Percentiles rank a stretch among this genome's conserved stretches.
Conservation (phyloP, 176 grass and related monocot species). For the Carex kokanica region DNA sequence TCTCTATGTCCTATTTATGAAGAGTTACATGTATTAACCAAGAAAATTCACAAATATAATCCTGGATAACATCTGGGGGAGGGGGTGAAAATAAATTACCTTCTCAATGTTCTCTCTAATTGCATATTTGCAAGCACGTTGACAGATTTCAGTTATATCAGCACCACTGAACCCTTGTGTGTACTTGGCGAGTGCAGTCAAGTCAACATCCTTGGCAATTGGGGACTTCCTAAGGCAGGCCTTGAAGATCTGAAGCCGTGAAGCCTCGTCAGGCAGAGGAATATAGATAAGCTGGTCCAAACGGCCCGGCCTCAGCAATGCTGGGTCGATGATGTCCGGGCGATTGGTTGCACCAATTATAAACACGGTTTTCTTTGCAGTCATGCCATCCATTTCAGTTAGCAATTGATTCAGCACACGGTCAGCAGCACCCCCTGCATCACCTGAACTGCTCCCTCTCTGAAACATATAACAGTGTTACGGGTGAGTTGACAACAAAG, state of each 20-base stretch:
- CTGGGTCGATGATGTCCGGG: conserved; percentile 79
- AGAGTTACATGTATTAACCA: neutral
- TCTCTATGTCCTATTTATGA: conserved; percentile 63
- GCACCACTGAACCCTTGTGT: conserved; percentile 86
- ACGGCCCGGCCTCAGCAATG: conserved; percentile 66
- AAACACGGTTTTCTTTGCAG: conserved; percentile 76
- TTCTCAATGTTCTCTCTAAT: conserved; percentile 88
- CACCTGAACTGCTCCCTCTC: conserved; percentile 71
- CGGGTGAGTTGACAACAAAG: conserved; percentile 16
- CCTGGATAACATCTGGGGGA: neutral
- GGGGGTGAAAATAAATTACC: conserved; percentile 26
- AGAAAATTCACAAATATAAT: neutral
- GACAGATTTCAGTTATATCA: conserved; percentile 84
- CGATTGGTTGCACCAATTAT: conserved; percentile 84
- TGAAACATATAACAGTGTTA: conserved; percentile 20
- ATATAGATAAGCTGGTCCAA: conserved; percentile 81
- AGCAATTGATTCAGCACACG: conserved; percentile 76
- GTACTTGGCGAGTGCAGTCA: conserved; percentile 64
- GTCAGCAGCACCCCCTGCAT: conserved; percentile 74
- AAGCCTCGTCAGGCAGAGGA: conserved; percentile 65
- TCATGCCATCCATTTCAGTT: conserved; percentile 92
- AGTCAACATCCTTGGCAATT: conserved; percentile 69
- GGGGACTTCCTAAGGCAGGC: conserved; percentile 80
- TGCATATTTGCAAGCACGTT: conserved; percentile 80
- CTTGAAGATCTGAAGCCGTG: conserved; percentile 71